Conservation (phyloP, 116 monocot species). For the Zostera marina region DNA sequence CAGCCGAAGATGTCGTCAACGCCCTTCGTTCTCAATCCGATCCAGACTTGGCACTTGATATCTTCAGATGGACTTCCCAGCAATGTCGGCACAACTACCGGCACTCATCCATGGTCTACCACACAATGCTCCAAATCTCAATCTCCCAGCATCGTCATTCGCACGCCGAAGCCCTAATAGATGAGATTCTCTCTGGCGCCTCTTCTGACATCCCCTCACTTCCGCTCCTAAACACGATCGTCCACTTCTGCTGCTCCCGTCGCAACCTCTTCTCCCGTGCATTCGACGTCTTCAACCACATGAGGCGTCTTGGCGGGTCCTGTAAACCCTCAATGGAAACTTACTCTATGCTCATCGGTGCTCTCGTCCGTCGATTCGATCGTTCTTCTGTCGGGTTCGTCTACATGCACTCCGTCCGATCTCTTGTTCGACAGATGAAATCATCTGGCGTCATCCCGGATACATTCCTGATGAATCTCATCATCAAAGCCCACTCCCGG, state of each 20-base stretch:
- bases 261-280: constrained; percentile 69
- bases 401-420: constrained; percentile 69
- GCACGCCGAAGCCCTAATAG: constrained; percentile 44
- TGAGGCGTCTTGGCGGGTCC: constrained; percentile 13
- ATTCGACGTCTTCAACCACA: constrained; percentile 71
- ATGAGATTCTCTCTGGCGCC: constrained; percentile 69
- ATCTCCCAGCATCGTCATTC: constrained; percentile 41
- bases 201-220: constrained; percentile 30
- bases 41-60: constrained; percentile 77
- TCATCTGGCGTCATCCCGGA: constrained; percentile 58
- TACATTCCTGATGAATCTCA: constrained; percentile 38
- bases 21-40: constrained; percentile 45
- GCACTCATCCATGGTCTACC: constrained; percentile 39
- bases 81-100: constrained; percentile 35
- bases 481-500: constrained; percentile 66
- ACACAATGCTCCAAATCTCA: constrained; percentile 38
- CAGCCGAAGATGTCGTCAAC: constrained; percentile 31
- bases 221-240: constrained; percentile 38
- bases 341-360: constrained; percentile 49
- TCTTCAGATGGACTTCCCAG: constrained; percentile 83
- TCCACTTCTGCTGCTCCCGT: constrained; percentile 68
- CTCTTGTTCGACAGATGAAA: constrained; percentile 71
- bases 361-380: constrained; percentile 47
- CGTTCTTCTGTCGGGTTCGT: constrained; percentile 34
- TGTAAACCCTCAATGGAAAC: constrained; percentile 42